These are phyloP conservation scores for Fusarium continuum DNA, from an alignment of 2,329 filamentous ascomycete species.

Conservation along the genomic window DNA sequence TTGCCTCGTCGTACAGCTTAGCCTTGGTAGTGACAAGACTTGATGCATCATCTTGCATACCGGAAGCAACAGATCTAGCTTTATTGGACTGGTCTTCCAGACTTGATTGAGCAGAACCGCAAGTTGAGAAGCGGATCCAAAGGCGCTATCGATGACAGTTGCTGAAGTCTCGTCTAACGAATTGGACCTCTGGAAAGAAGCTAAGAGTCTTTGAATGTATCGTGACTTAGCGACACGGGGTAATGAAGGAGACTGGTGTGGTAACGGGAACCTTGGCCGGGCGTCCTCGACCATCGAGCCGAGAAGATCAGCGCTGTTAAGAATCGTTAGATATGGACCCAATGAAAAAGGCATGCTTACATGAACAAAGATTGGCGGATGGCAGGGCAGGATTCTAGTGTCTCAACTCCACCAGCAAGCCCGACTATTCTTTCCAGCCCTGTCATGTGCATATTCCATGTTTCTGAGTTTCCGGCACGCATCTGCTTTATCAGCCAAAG, in stretches of 20 bases:
- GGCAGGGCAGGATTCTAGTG: constrained; percentile 8
- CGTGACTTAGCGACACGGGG: not conserved
- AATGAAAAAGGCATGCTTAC: not conserved
- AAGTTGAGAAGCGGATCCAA: not conserved
- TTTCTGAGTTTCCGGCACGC: constrained; percentile 14
- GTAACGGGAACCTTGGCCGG: constrained; percentile 16
- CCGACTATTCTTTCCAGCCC: constrained; percentile 23
- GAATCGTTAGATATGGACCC: not conserved
- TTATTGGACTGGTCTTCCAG: not conserved
- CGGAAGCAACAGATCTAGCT: constrained; percentile 18
- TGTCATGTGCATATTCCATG: constrained; percentile 32
- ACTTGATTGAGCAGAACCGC: constrained; percentile 12
- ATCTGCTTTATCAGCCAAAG: constrained; percentile 11
- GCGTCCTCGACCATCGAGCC: constrained; percentile 27
- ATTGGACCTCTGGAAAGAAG: not conserved
- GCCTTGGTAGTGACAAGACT: constrained; percentile 12
- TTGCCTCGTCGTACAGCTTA: not conserved
- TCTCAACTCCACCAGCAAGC: constrained; percentile 17
- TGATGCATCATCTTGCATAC: constrained; percentile 19
- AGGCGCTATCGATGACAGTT: not conserved
- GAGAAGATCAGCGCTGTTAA: constrained; percentile 24
- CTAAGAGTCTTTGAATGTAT: not conserved
- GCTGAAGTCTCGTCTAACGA: not conserved
- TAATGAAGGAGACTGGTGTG: fast-evolving
- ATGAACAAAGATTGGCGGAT: constrained; percentile 31